These are phyloP conservation scores for Arthrobotrys conoides DNA, from an alignment of 2,329 filamentous ascomycete genomes.

Conservation along the genomic window DNA sequence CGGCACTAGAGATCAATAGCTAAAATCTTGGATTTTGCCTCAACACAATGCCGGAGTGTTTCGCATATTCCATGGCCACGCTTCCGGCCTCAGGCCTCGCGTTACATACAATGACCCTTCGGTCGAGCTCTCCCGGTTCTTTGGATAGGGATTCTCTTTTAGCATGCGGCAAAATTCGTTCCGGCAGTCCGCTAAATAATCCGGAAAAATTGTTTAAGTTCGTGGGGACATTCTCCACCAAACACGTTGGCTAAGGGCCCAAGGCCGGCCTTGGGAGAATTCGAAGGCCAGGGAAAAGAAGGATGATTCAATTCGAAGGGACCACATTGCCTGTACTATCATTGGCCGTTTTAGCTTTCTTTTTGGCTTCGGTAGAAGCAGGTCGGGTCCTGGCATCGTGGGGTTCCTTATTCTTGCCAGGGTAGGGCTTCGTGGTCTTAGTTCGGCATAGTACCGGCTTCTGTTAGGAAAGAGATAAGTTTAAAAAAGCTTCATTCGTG, in stretches of 20 bases:
- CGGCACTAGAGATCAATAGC: constrained; percentile 13
- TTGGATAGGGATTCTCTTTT: constrained; percentile 33
- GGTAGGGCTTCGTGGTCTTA: constrained; percentile 6
- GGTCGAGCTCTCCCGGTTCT: constrained; percentile 46
- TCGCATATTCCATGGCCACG: constrained; percentile 12
- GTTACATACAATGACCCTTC: constrained; percentile 1
- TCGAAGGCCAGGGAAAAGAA: background rate
- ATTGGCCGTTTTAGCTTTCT: background rate
- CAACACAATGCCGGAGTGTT: constrained; percentile 48
- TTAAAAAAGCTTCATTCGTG: constrained; percentile 20
- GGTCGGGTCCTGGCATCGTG: constrained; percentile 20
- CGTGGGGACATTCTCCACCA: constrained; percentile 48
- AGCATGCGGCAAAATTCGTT: constrained; percentile 60
- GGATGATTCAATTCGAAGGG: background rate
- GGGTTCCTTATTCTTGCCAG: background rate
- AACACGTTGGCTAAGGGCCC: constrained; percentile 24
- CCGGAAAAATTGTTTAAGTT: constrained; percentile 56
- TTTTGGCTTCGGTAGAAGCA: constrained; percentile 8
- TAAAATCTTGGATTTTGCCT: constrained; percentile 43
- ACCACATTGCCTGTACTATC: constrained; percentile 16
- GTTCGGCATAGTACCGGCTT: constrained; percentile 45
- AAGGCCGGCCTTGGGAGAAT: background rate
- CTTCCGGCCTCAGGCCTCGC: constrained; percentile 7
- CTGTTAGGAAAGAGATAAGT: background rate
- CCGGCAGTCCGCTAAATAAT: constrained; percentile 52